These are phyloP conservation scores for Allomyces arbusculus DNA, from an alignment of 192 early-diverging fungal genomes.

Conservation along the genomic window DNA sequence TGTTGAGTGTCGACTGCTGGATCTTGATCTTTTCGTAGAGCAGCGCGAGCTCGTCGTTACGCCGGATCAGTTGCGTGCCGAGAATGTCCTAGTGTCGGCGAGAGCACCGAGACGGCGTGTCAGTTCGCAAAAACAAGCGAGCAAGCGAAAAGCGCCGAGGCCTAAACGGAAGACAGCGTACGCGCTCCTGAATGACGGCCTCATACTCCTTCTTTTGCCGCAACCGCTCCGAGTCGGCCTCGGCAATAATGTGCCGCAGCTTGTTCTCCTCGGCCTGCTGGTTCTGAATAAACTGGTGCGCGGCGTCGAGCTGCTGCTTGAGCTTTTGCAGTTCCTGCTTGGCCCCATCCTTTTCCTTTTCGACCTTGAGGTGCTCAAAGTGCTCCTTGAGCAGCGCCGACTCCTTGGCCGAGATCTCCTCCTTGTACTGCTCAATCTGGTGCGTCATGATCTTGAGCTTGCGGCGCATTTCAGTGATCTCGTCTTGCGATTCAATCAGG, in stretches of 20 bases:
- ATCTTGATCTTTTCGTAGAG: conserved; percentile 44
- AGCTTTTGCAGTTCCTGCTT: conserved; percentile 27
- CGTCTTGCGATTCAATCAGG: conserved; percentile 34
- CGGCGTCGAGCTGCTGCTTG: conserved; percentile 26
- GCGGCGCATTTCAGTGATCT: conserved; percentile 38
- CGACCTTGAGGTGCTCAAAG: conserved; percentile 34
- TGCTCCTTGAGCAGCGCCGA: conserved; percentile 32
- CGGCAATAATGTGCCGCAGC: conserved; percentile 29
- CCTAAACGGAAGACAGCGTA: neutral
- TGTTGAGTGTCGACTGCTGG: conserved; percentile 35
- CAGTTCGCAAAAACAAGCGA: too few species aligned
- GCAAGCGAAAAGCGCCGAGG: too few species aligned
- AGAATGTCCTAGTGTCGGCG: conserved; percentile 24
- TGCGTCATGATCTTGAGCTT: conserved; percentile 41
- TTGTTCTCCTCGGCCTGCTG: conserved; percentile 36
- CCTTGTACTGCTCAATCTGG: conserved; percentile 40
- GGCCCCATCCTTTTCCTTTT: conserved; percentile 37
- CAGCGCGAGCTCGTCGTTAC: conserved; percentile 35
- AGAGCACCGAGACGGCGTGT: neutral
- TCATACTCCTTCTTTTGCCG: conserved; percentile 39
- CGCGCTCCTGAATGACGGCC: conserved; percentile 29
- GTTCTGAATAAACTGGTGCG: conserved; percentile 25
- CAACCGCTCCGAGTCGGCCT: conserved; percentile 25
- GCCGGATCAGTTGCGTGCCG: conserved; percentile 32
- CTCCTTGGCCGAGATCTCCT: conserved; percentile 35